phyloP scores from a whole-genome alignment of 345 rosid genomes.

The Citrus trifoliata region DNA sequence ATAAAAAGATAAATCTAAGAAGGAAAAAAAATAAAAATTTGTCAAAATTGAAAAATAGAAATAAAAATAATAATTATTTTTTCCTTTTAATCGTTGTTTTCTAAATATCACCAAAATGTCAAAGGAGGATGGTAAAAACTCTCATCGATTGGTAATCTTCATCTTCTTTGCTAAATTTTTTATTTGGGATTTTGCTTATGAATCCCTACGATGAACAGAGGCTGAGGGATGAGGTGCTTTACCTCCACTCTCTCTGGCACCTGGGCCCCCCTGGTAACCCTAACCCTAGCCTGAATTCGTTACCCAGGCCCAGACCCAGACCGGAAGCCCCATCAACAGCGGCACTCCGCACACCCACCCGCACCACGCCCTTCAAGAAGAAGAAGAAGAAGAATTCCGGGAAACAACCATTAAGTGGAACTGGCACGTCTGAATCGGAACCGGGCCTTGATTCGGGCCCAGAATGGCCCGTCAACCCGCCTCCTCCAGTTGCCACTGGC shows the following conservation, averaged over 20 bases:
- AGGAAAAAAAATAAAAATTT: too few species aligned
- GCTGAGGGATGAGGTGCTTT: slow-evolving; percentile 58
- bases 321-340: slow-evolving; percentile 23
- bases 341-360: slow-evolving; percentile 22
- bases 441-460: slow-evolving; percentile 14
- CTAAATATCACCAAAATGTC: neutral
- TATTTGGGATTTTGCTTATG: slow-evolving; percentile 13
- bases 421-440: slow-evolving; percentile 1
- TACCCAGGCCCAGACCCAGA: neutral
- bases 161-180: neutral
- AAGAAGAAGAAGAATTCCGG: neutral
- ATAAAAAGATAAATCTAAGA: too few species aligned
- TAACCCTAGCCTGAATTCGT: slow-evolving; percentile 7
- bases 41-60: too few species aligned
- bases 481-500: slow-evolving; percentile 20
- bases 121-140: neutral
- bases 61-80: too few species aligned
- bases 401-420: neutral
- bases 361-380: slow-evolving; percentile 27
- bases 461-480: slow-evolving; percentile 36
- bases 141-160: neutral
- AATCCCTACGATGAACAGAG: slow-evolving; percentile 44
- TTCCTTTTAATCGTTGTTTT: too few species aligned
- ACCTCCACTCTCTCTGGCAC: slow-evolving; percentile 76
- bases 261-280: slow-evolving; percentile 62